phyloP scores from a whole-genome alignment of 768 basidiomycete species.

The Suillus americanus region DNA sequence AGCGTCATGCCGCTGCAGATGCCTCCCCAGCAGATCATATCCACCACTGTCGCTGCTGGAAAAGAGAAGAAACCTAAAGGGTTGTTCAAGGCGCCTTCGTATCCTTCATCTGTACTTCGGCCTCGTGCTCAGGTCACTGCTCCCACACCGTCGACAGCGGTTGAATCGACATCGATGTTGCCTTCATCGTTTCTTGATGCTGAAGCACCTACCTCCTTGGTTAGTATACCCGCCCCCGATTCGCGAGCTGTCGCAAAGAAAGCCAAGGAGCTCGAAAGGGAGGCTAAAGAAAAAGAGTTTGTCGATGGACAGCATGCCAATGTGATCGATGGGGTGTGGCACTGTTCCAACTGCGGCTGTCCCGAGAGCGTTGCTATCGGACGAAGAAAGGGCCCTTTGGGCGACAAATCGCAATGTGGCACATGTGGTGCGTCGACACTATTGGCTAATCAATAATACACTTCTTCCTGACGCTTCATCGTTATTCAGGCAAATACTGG shows the following conservation, averaged over 20 bases:
- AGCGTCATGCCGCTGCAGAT: slow-evolving; percentile 42
- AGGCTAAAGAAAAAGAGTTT: slow-evolving; percentile 83
- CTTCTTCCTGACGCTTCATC: slow-evolving; percentile 8
- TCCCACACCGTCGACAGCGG: slow-evolving; percentile 68
- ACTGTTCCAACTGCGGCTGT: slow-evolving; percentile 93
- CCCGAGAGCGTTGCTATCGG: slow-evolving; percentile 86
- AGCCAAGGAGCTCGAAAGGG: slow-evolving; percentile 72
- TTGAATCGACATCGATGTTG: slow-evolving; percentile 53
- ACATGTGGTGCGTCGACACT: slow-evolving; percentile 70
- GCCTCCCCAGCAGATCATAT: slow-evolving; percentile 40
- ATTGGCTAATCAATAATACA: slow-evolving; percentile 8
- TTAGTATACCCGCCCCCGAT: slow-evolving; percentile 40
- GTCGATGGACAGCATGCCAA: slow-evolving; percentile 82
- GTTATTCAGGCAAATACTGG: slow-evolving; percentile 77
- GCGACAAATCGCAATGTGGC: slow-evolving; percentile 89
- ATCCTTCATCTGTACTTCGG: slow-evolving; percentile 52
- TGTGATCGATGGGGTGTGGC: slow-evolving; percentile 85
- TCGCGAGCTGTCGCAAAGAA: slow-evolving; percentile 55
- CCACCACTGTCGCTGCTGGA: slow-evolving; percentile 37
- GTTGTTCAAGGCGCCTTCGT: slow-evolving; percentile 69
- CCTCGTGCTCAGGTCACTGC: slow-evolving; percentile 59
- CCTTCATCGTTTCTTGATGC: slow-evolving; percentile 58
- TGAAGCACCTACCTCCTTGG: slow-evolving; percentile 48
- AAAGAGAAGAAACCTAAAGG: slow-evolving; percentile 74
- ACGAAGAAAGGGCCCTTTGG: slow-evolving; percentile 84